phyloP scores from a whole-genome alignment of 2,329 filamentous ascomycete species.

The Xylariomycetidae sp. region DNA sequence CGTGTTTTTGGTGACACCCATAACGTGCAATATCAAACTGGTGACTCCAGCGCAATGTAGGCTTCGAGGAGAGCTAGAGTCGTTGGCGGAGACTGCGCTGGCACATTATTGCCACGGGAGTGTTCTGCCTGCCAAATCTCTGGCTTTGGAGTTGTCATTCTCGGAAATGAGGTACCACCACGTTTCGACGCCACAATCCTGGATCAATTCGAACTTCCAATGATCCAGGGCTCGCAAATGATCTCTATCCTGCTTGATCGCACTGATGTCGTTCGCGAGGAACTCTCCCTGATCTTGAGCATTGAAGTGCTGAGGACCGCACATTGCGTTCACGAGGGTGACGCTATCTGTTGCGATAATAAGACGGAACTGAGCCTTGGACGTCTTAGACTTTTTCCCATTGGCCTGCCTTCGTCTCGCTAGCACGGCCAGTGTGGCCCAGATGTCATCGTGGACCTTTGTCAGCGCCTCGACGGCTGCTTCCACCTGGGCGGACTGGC shows the following conservation, averaged over 20 bases:
- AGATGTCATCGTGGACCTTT: too few relatives aligned
- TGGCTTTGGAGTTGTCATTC: neutral
- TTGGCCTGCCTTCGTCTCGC: too few relatives aligned
- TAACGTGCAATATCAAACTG: too few relatives aligned
- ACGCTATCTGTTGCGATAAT: neutral
- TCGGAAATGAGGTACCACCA: neutral
- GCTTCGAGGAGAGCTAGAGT: too few relatives aligned
- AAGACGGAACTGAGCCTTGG: neutral
- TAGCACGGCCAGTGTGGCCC: too few relatives aligned
- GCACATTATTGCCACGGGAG: too few relatives aligned
- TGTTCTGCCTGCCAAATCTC: neutral
- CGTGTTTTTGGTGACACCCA: too few relatives aligned
- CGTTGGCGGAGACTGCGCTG: too few relatives aligned
- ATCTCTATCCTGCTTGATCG: too few relatives aligned
- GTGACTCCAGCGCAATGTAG: too few relatives aligned
- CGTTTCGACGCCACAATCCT: neutral
- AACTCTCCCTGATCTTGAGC: neutral
- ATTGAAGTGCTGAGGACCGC: neutral
- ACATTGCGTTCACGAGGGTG: neutral
- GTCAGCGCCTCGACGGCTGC: neutral
- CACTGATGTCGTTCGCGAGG: too few relatives aligned
- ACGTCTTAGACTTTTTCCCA: neutral
- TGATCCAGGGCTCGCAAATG: neutral
- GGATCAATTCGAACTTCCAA: neutral
- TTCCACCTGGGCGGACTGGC: neutral